Evolutionary conservation across 495 filamentous ascomycete species (phyloP).

Genomic region (Ramalina peruviana): DNA sequence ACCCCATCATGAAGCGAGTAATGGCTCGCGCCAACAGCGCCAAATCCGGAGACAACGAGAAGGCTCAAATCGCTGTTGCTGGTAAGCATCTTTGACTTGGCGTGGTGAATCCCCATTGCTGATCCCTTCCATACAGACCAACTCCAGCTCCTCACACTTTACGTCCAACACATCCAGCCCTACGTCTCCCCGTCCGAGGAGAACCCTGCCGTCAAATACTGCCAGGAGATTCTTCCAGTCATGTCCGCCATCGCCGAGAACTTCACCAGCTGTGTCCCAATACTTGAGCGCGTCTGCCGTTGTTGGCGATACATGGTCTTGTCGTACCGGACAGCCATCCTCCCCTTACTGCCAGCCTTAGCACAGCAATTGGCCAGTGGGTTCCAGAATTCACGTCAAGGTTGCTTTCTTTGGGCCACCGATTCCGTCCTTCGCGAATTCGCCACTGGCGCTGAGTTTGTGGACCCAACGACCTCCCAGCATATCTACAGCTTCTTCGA

Average conservation of each 20-base stretch:
- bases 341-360: conserved; percentile 67
- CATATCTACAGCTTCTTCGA: conserved; percentile 91
- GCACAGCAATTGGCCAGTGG: conserved; percentile 76
- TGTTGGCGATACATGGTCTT: conserved; percentile 95
- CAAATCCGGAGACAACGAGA: conserved; percentile 65
- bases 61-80: conserved; percentile 67
- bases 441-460: conserved; percentile 69
- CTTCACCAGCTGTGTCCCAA: conserved; percentile 71
- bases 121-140: conserved; percentile 42
- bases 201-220: conserved; percentile 92
- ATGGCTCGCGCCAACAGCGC: conserved; percentile 80
- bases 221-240: conserved; percentile 80
- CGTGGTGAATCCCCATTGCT: conserved; percentile 12
- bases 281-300: conserved; percentile 83
- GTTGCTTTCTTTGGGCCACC: conserved; percentile 95
- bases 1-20: conserved; percentile 74
- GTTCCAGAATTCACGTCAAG: conserved; percentile 76
- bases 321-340: conserved; percentile 80
- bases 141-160: conserved; percentile 80
- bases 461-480: conserved; percentile 70
- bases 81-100: conserved; percentile 35
- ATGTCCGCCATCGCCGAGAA: conserved; percentile 70
- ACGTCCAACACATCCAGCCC: conserved; percentile 67
- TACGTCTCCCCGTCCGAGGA: conserved; percentile 55
- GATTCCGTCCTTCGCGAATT: conserved; percentile 92